Evolutionary conservation across 805 yeast genomes (phyloP), one percentile per base, ranked within the genome.

Genomic region (Wickerhamomyces chambardii): DNA sequence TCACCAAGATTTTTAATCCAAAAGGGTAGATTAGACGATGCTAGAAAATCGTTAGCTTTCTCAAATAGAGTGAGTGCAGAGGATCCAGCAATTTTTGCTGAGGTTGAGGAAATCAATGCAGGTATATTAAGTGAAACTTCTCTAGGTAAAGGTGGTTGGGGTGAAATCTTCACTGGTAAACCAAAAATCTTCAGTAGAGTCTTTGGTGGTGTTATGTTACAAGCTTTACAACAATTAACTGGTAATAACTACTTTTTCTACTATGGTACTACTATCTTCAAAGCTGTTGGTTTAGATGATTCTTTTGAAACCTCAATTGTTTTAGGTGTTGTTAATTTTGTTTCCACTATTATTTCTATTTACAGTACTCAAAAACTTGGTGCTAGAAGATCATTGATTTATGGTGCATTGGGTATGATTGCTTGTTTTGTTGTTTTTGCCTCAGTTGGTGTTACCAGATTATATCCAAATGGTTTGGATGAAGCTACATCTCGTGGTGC

Each of bases 221-320:
- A 75, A 59, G 70, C 75, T 43, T 63, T 79, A 58, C 85, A 78
- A 59, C 85, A 79, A 58, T 64, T 76, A 47, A 72, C 79, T 34
- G 83, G 83, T 66, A 64, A 68, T 58, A 75, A 75, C 66, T 75
- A 73, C 52, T 75, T 75, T 64, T 75, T 75, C 69, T 75, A 73
- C 63, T 75, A 75, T 46, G 80, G 80, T 56, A 75, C 80, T 37
- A 67, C 75, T 31, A 63, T 75, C 48, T 75, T 75, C 68, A 55
- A 69, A 48, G 69, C 80, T 45, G 77, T 75, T 39, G 82, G 82
- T 52, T 50, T 75, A 52, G 41, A 52, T 28, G 81, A 75, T 53
- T 63, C 80, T 35, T 75, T 68, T 58, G 63, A 70, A 56, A 73
- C 81, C 6, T 63, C 80, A 30, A 73, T 75, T 36, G 59, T 75